A percentile compares a stretch with the other conserved stretches of the same genome.
phyloP scores from a whole-genome alignment of 176 grass and related monocot genomes.

The Miscanthus lutarioriparius region DNA sequence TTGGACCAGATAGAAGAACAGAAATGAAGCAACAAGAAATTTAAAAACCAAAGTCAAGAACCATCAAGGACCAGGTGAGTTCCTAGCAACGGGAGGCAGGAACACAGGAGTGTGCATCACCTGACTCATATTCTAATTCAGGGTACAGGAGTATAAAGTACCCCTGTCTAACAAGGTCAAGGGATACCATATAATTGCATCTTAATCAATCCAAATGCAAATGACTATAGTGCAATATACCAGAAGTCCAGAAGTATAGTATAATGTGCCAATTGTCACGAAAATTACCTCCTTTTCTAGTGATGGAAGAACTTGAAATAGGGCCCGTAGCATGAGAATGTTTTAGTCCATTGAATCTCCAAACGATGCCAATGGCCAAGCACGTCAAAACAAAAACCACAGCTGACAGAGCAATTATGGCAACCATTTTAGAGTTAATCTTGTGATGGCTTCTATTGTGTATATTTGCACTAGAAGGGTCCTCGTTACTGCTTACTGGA shows the following conservation, averaged over 20 bases:
- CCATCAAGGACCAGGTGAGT: background rate
- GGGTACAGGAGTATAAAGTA: background rate
- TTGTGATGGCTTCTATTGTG: constrained; percentile 43
- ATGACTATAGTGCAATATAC: constrained; percentile 7
- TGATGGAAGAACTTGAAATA: constrained; percentile 40
- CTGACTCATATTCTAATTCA: background rate
- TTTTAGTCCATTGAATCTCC: constrained; percentile 56
- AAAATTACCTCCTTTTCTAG: constrained; percentile 66
- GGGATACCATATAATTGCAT: background rate
- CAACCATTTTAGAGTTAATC: constrained; percentile 58
- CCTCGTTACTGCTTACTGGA: constrained; percentile 46
- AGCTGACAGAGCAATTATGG: constrained; percentile 65
- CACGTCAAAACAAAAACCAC: constrained; percentile 57
- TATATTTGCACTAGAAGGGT: constrained; percentile 66
- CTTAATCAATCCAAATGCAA: too few species aligned
- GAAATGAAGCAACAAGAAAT: background rate
- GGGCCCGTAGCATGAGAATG: constrained; percentile 35
- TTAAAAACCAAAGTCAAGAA: background rate
- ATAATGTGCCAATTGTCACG: background rate
- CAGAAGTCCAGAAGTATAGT: background rate
- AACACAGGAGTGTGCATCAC: background rate
- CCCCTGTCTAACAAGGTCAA: background rate
- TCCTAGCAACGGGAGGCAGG: background rate
- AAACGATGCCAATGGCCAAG: constrained; percentile 55
- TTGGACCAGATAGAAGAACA: background rate